Evolutionary conservation across 106 monocot genomes (phyloP), one percentile per base, ranked within the genome.

Genomic region (Gastrodia elata): DNA sequence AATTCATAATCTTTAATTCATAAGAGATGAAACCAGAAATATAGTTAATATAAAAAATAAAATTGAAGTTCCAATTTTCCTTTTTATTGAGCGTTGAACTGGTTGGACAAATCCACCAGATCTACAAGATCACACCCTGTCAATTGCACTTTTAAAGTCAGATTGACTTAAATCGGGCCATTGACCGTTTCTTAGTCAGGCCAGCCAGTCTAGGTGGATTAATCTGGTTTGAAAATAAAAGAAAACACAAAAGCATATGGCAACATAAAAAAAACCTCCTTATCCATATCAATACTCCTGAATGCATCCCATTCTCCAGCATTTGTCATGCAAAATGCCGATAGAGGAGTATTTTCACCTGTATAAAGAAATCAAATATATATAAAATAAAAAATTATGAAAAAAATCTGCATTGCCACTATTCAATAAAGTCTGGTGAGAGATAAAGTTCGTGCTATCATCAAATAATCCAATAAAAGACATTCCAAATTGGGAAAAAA

Each of bases 241-340:
- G 4, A 22, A 22, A 55, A 24, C 0, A 0, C 15, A 2, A 22
- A 55, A 32, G 8, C 27, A 38, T 67, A 7, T 38, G 67, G 37
- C 2, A 71, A 71, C 42, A 26, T 46, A 48, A 38, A 24, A 26
- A 25, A 77, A 24, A 98, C 98, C 98, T 98, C 91, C 41, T 68
- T 78, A 80, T 98, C 93, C 98, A 98, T 98, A 83, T 98, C 93
- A 78, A 88, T 82, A 49, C 73, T 93, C 77, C 90, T 88, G 77
- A 88, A 93, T 33, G 42, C 57, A 70, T 98, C 98, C 93, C 98
- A 98, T 25, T 98, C 87, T 72, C 76, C 72, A 70, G 68, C 74
- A 77, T 82, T 85, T 32, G 93, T 87, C 88, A 83, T 89, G 77
- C 83, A 84, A 82, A 98, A 98, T 78, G 88, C 83, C 35, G 98